Evolutionary conservation across 768 basidiomycete genomes (phyloP).

Genomic region (Lactarius sp.): DNA sequence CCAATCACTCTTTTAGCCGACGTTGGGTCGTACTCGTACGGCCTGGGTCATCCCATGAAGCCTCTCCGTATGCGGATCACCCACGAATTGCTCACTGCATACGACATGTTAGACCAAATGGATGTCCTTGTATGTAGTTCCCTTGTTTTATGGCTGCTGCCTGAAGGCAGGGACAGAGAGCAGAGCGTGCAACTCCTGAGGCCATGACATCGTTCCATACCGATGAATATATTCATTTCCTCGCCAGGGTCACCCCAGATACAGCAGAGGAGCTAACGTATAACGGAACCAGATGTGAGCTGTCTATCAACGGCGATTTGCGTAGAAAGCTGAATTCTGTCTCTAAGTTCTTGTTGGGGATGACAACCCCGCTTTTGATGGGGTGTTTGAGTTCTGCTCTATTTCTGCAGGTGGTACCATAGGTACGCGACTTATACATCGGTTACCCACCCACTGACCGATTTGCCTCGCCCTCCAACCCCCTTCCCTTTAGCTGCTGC

Average conservation of each 20-base stretch:
- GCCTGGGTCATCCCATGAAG: conserved; percentile 91
- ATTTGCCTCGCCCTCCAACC: neutral
- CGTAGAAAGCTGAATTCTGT: neutral
- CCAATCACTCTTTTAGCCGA: conserved; percentile 44
- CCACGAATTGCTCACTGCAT: conserved; percentile 85
- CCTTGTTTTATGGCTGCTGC: neutral
- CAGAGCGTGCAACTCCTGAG: conserved; percentile 35
- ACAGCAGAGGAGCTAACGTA: conserved; percentile 82
- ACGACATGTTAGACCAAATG: conserved; percentile 93
- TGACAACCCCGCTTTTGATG: conserved; percentile 96
- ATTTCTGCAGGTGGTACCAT: conserved; percentile 96
- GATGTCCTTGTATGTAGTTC: conserved; percentile 72
- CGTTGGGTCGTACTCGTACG: conserved; percentile 74
- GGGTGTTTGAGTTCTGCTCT: conserved; percentile 93
- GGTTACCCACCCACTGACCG: neutral
- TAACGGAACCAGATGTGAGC: conserved; percentile 79
- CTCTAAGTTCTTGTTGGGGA: conserved; percentile 63
- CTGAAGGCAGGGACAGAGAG: conserved; percentile 27
- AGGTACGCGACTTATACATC: conserved; percentile 38
- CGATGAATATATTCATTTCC: conserved; percentile 95
- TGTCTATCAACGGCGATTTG: neutral
- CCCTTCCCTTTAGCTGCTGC: conserved; percentile 58
- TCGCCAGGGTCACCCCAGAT: conserved; percentile 86
- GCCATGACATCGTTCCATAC: conserved; percentile 92
- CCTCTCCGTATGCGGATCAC: conserved; percentile 93